These are phyloP conservation scores for Erysiphe pisi DNA, from an alignment of 2,329 filamentous ascomycete genomes.

Conservation along the genomic window DNA sequence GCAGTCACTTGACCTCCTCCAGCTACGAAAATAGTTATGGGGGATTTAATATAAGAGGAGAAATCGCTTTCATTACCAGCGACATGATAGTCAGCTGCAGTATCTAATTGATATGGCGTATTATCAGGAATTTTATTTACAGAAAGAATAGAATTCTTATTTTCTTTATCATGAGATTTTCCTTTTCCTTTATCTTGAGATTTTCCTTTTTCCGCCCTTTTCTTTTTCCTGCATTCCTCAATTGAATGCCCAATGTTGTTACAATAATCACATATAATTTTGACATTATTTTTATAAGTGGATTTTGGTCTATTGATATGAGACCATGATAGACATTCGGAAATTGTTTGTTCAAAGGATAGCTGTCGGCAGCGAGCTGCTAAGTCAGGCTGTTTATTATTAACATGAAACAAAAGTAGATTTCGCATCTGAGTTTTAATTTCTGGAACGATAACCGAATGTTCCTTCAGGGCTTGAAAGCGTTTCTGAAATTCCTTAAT, in stretches of 20 bases:
- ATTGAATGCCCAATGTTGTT: not conserved
- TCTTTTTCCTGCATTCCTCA: not conserved
- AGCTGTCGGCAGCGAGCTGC: no score
- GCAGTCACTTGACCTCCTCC: no score
- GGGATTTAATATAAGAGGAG: no score
- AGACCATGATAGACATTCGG: no score
- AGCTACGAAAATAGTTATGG: no score
- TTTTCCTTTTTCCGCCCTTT: not conserved
- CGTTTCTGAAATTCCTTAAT: no score
- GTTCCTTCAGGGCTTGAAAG: not conserved
- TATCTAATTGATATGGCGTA: no score
- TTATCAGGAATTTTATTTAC: no score
- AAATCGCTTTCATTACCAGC: no score
- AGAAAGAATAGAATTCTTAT: not conserved
- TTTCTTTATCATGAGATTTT: not conserved
- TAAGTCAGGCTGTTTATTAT: not conserved
- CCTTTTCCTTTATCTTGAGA: no score
- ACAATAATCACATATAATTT: not conserved
- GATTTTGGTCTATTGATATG: not conserved
- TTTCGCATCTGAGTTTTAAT: not conserved
- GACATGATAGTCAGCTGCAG: no score
- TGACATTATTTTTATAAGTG: not conserved
- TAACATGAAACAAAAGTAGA: slow-evolving; percentile 2
- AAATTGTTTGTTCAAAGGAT: no score
- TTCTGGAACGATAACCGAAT: not conserved